phyloP scores from a whole-genome alignment of 768 basidiomycete genomes.

The Atractiella rhizophila region DNA sequence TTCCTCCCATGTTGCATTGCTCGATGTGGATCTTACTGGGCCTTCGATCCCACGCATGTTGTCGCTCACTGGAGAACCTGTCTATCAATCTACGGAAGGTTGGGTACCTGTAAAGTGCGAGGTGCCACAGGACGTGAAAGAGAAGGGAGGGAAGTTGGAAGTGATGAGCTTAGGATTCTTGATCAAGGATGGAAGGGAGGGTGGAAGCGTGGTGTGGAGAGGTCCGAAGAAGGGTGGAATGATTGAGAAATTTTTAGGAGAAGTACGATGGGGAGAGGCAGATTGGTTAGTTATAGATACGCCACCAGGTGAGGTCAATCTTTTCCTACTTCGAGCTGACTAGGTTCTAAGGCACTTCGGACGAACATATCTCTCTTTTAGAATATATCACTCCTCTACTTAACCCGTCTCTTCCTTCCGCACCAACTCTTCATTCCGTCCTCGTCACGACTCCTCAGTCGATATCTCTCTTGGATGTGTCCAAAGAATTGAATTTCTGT shows the following conservation, averaged over 20 bases:
- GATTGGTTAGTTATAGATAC: slow-evolving; percentile 88
- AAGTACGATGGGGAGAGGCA: slow-evolving; percentile 82
- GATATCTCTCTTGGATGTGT: slow-evolving; percentile 75
- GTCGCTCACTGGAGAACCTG: slow-evolving; percentile 59
- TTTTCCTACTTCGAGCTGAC: neutral
- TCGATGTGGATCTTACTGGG: slow-evolving; percentile 97
- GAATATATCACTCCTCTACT: slow-evolving; percentile 65
- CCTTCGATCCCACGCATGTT: slow-evolving; percentile 94
- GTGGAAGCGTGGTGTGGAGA: slow-evolving; percentile 93
- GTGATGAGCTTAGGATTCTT: slow-evolving; percentile 97
- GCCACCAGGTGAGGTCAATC: slow-evolving; percentile 49
- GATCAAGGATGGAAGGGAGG: slow-evolving; percentile 62
- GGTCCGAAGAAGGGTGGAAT: slow-evolving; percentile 97
- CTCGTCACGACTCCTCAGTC: slow-evolving; percentile 96
- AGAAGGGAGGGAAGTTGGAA: slow-evolving; percentile 33
- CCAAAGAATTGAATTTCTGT: slow-evolving; percentile 91
- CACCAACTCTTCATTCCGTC: slow-evolving; percentile 45
- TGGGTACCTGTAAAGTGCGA: slow-evolving; percentile 59
- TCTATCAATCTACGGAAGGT: slow-evolving; percentile 90
- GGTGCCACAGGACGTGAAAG: neutral
- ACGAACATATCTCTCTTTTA: slow-evolving; percentile 85
- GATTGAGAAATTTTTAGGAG: slow-evolving; percentile 81
- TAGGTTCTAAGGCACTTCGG: slow-evolving; percentile 61
- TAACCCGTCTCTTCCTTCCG: slow-evolving; percentile 5
- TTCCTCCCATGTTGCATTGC: slow-evolving; percentile 65